Base-by-base conservation (phyloP, 192 early-diverging fungal species). In the Coemansia interrupta region DNA sequence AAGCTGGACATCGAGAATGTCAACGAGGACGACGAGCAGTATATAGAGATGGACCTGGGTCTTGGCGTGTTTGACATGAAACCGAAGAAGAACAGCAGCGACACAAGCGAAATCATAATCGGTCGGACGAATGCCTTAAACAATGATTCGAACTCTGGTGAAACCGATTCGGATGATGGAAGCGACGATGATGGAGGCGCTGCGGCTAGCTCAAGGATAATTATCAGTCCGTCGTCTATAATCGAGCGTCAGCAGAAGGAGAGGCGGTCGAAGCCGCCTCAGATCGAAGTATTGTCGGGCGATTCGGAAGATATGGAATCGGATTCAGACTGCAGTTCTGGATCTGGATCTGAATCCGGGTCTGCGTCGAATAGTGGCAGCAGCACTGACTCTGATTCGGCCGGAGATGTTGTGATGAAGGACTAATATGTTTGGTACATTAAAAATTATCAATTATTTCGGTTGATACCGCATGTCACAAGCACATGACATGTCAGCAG, bases 11-110 rank as follows among this genome's bases (percentile, higher is more conserved):
- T 79, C 19, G 76, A 79, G 29, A 79, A 79, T 23, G 58, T 79
- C 10, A 58, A 55, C 29, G 54, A 62, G 7, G 50, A 73, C 17
- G 60, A 66, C 12, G 39, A 52, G 6, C 71, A 73, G 58, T 73
- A 80, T 50, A 73, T 73, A 22, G 77, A 80, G 26, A 73, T 80
- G 77, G 77, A 80, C 26, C 51, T 73, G 17, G 71, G 71, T 1
- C 58, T 73, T 22, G 77, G 71, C 24, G 67, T 73, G 10, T 73
- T 80, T 57, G 77, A 73, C 43, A 68, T 73, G 69, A 80, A 73
- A 32, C 63, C 66, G 9, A 80, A 73, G 46, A 52, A 60, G 48
- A 50, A 66, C 14, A 20, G 19, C 11, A 24, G 26, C 13, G 22
- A 53, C 13, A 19, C 26, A 0, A 58, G 51, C n/a, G 62, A 59